Percentiles rank a stretch among this genome's conserved stretches.
Evolutionary conservation across 495 filamentous ascomycete genomes (phyloP).

Genomic region (Apiosordaria backusii): DNA sequence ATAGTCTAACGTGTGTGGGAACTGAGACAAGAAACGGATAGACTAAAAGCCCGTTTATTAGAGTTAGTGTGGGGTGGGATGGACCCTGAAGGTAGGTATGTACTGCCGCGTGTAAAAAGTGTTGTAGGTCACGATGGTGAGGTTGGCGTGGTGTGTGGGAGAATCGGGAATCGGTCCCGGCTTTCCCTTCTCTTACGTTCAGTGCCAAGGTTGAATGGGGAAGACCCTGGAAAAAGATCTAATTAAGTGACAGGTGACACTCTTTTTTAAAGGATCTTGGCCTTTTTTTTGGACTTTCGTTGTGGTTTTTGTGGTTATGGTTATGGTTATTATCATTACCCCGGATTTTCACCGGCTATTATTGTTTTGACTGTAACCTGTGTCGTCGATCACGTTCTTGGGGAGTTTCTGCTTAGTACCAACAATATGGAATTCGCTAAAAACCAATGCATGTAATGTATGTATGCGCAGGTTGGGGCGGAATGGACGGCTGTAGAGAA

Average conservation of each 20-base stretch:
- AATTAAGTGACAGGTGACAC: background rate
- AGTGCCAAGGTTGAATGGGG: background rate
- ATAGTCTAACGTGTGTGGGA: background rate
- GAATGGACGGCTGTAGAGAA: background rate
- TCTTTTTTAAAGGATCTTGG: background rate
- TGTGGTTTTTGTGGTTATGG: background rate
- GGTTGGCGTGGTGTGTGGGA: too few relatives aligned
- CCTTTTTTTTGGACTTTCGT: too few relatives aligned
- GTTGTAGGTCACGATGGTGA: background rate
- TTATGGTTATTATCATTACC: background rate
- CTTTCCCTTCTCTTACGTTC: background rate
- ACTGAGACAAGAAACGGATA: background rate
- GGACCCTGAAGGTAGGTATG: background rate
- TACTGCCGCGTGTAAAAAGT: background rate
- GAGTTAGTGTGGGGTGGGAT: background rate
- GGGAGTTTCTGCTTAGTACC: background rate
- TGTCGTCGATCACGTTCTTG: background rate
- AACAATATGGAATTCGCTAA: background rate
- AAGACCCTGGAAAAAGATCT: background rate
- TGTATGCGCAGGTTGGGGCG: background rate
- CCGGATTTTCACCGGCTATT: constrained; percentile 1
- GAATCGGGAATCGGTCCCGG: background rate
- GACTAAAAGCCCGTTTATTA: background rate
- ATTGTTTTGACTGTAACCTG: background rate
- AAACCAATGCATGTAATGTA: background rate